These are phyloP conservation scores for Diaporthe ilicicola DNA, from an alignment of 2,329 filamentous ascomycete genomes.

Conservation along the genomic window DNA sequence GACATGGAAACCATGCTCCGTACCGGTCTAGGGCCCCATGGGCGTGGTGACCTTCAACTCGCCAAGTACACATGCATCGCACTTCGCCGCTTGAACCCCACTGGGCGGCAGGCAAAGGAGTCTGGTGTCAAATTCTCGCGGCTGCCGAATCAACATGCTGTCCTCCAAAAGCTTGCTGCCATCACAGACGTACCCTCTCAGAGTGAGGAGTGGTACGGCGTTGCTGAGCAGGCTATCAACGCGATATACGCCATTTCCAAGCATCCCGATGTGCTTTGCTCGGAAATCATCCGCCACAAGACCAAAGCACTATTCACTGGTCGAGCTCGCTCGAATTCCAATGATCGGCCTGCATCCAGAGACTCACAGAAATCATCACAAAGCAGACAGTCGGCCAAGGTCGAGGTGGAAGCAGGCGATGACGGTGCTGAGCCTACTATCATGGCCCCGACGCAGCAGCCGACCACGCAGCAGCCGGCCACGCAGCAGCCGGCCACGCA, in stretches of 20 bases:
- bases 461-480: conserved; percentile 23
- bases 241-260: conserved; percentile 95
- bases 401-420: conserved; percentile 38
- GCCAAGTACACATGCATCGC: conserved; percentile 97
- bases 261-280: conserved; percentile 92
- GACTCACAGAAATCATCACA: conserved; percentile 39
- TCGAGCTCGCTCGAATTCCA: conserved; percentile 56
- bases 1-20: conserved; percentile 95
- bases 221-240: conserved; percentile 94
- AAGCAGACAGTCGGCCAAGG: conserved; percentile 42
- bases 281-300: conserved; percentile 87
- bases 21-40: conserved; percentile 84
- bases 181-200: conserved; percentile 88
- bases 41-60: conserved; percentile 83
- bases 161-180: conserved; percentile 80
- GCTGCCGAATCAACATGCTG: conserved; percentile 90
- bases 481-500: conserved; percentile 16
- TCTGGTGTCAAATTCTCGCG: conserved; percentile 75
- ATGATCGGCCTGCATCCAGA: conserved; percentile 26
- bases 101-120: conserved; percentile 80
- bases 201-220: conserved; percentile 94
- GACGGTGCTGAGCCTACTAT: conserved; percentile 32
- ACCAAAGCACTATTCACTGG: conserved; percentile 78
- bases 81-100: conserved; percentile 87
- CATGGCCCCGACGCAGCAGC: conserved; percentile 32